phyloP scores from a whole-genome alignment of 129 eudicot genomes.

The Pulicaria dysenterica region DNA sequence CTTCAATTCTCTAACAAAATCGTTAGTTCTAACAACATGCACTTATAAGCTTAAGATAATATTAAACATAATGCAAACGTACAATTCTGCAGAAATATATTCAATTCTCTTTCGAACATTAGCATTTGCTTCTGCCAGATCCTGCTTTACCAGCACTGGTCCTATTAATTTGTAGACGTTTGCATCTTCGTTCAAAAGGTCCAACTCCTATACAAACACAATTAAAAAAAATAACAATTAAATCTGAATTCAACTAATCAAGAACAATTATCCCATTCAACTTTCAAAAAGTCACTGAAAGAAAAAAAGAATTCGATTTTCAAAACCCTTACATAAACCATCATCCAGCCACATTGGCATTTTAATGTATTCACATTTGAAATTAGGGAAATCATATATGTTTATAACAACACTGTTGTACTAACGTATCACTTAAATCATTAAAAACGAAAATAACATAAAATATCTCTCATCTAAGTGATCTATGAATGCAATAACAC shows the following conservation, averaged over 20 bases:
- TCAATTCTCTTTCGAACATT: constrained; percentile 90
- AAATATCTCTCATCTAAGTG: no score
- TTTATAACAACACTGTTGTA: no score
- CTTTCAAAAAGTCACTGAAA: no score
- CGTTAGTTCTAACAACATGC: background rate
- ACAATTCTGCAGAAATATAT: constrained; percentile 90
- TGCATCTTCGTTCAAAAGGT: constrained; percentile 81
- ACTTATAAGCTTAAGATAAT: constrained; percentile 1
- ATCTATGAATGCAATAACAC: no score
- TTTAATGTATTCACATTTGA: no score
- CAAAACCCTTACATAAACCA: no score
- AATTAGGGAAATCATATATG: no score
- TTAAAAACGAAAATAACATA: no score
- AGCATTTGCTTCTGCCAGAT: constrained; percentile 91
- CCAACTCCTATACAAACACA: constrained; percentile 59
- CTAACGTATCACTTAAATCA: no score
- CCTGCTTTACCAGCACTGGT: constrained; percentile 95
- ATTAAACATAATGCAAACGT: constrained; percentile 27
- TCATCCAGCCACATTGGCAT: no score
- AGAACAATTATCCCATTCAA: background rate
- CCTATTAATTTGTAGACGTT: constrained; percentile 92
- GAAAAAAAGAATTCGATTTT: no score
- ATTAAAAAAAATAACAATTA: background rate
- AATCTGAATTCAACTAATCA: background rate
- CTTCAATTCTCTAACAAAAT: background rate